Conservation (phyloP, 257 asterid genomes). For the Penstemon barbatus region DNA sequence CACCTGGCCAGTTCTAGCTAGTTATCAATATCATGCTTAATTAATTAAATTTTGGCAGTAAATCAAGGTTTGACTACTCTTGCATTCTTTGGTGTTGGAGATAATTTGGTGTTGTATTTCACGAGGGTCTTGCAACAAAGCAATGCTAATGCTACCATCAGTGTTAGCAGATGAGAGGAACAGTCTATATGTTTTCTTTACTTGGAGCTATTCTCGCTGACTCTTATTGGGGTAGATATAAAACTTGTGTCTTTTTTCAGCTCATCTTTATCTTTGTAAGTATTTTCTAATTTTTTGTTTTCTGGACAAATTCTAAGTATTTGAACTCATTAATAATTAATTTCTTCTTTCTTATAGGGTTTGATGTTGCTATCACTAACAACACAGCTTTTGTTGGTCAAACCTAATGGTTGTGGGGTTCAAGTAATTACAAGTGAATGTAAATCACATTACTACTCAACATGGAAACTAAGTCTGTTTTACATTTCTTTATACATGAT, state of each 20-base stretch:
- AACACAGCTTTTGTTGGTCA: conserved; percentile 39
- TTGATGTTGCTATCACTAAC: conserved; percentile 34
- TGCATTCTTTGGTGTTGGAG: conserved; percentile 48
- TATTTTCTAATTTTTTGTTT: background rate
- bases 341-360: conserved; percentile 32
- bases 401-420: conserved; percentile 41
- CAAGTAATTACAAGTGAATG: background rate
- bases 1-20: no score
- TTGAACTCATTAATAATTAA: background rate
- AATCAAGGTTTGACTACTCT: conserved; percentile 50
- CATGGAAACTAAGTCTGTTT: conserved; percentile 33
- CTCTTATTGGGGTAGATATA: conserved; percentile 44
- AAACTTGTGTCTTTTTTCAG: conserved; percentile 47
- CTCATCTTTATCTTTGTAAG: conserved; percentile 37
- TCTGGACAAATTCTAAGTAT: background rate
- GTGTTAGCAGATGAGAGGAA: conserved; percentile 53
- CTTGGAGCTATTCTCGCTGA: conserved; percentile 53
- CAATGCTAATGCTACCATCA: conserved; percentile 50
- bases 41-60: conserved; percentile 21
- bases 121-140: conserved; percentile 45
- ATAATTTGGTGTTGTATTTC: conserved; percentile 44
- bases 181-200: conserved; percentile 46
- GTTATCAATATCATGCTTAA: no score
- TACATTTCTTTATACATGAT: conserved; percentile 49
- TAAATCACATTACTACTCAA: conserved; percentile 26